Conservation (phyloP, 2,329 filamentous ascomycete genomes). For the Capronia americana region DNA sequence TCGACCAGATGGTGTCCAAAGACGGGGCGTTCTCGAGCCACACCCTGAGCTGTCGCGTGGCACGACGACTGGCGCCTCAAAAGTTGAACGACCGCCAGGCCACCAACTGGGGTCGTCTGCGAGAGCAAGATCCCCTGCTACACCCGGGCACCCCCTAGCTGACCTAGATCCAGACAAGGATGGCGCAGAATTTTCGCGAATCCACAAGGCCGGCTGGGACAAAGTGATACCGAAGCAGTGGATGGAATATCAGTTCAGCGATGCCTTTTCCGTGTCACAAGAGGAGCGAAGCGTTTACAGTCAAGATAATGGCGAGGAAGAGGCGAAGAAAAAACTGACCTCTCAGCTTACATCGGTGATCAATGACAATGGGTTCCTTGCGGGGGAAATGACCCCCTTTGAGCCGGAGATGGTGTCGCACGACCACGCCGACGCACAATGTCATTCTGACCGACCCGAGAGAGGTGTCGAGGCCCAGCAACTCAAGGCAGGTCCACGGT, state of each 20-base stretch:
- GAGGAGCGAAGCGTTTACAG: conserved; percentile 27
- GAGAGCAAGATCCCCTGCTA: background rate
- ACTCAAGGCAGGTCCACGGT: background rate
- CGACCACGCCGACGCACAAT: background rate
- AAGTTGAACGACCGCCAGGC: background rate
- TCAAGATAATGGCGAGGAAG: conserved; percentile 21
- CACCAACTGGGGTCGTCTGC: background rate
- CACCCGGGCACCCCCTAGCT: background rate
- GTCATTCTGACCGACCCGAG: background rate
- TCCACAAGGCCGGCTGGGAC: conserved; percentile 28
- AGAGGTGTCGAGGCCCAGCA: background rate
- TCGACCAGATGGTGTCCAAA: conserved; percentile 10
- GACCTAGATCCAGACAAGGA: conserved; percentile 28
- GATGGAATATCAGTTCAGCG: conserved; percentile 30
- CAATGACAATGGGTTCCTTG: background rate
- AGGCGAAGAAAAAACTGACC: background rate
- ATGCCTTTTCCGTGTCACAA: conserved; percentile 1
- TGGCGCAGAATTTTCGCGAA: conserved; percentile 18
- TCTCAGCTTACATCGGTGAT: background rate
- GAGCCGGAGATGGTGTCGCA: background rate
- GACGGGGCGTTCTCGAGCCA: background rate
- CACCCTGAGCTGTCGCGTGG: background rate
- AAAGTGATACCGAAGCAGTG: conserved; percentile 30
- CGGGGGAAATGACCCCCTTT: background rate
- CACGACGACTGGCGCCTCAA: background rate